Percentiles rank a stretch among this genome's conserved stretches.
These are phyloP conservation scores for Moelleriella libera DNA, from an alignment of 2,329 filamentous ascomycete species.

Conservation along the genomic window DNA sequence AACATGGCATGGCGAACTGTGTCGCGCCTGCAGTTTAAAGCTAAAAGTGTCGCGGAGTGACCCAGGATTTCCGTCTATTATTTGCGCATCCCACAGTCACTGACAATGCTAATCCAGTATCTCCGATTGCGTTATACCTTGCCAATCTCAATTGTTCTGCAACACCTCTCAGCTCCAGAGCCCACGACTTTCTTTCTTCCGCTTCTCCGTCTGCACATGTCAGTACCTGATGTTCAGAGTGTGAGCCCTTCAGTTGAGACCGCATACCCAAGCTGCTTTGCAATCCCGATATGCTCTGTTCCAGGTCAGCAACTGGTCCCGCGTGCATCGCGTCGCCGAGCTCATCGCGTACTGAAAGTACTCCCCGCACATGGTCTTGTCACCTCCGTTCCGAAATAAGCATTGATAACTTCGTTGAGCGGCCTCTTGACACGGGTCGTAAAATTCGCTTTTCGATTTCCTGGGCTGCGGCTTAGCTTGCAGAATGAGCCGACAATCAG, in stretches of 20 bases:
- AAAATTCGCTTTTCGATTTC: conserved; percentile 79
- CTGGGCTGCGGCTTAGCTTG: conserved; percentile 26
- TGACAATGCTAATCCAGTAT: background rate
- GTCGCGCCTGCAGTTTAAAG: no score
- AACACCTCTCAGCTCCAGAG: conserved; percentile 3
- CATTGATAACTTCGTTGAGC: conserved; percentile 77
- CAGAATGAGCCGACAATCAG: background rate
- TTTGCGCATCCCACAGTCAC: background rate
- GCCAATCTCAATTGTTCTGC: background rate
- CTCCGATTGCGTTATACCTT: background rate
- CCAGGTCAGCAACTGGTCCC: conserved; percentile 6
- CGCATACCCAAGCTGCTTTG: conserved; percentile 77
- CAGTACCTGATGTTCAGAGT: background rate
- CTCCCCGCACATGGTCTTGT: conserved; percentile 80
- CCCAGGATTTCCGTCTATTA: no score
- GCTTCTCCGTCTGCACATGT: conserved; percentile 7
- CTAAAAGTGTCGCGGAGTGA: no score
- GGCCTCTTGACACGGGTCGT: conserved; percentile 90
- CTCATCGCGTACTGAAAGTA: conserved; percentile 73
- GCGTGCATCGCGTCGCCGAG: background rate
- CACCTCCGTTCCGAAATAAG: conserved; percentile 74
- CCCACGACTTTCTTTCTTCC: conserved; percentile 9
- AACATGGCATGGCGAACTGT: no score
- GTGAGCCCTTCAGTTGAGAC: background rate
- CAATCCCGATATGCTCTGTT: conserved; percentile 80